Evolutionary conservation across 306 rosid species (phyloP).

Genomic region (Cicer arietinum): DNA sequence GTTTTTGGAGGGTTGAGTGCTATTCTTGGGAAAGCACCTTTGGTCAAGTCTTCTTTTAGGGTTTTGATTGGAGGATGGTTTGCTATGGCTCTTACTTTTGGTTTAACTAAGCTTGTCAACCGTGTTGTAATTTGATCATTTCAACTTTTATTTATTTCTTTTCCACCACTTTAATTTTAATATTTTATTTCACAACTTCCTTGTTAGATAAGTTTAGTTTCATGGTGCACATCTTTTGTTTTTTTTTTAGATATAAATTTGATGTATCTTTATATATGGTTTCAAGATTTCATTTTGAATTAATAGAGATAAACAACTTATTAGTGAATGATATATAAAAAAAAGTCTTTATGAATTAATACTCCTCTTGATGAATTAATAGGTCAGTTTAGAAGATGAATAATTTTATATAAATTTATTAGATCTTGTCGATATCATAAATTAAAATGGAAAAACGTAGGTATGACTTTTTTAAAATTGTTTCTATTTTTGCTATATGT

Average conservation of each 20-base stretch:
- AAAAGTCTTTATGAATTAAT: too few species aligned
- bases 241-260: slow-evolving; percentile 8
- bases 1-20: slow-evolving; percentile 31
- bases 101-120: slow-evolving; percentile 39
- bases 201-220: not conserved
- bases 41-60: slow-evolving; percentile 26
- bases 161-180: not conserved
- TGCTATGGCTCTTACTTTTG: slow-evolving; percentile 44
- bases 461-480: too few species aligned
- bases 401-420: too few species aligned
- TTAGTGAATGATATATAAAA: too few species aligned
- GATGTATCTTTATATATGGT: not conserved
- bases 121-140: slow-evolving; percentile 31
- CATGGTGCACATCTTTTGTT: not conserved
- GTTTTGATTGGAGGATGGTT: slow-evolving; percentile 45
- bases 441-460: too few species aligned
- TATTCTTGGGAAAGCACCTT: slow-evolving; percentile 33
- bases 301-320: not conserved
- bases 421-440: too few species aligned
- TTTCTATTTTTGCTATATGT: too few species aligned
- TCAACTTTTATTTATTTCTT: not conserved
- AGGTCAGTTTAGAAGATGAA: too few species aligned
- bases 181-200: not conserved
- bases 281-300: not conserved
- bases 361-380: too few species aligned